Base-by-base conservation (phyloP, 1,284 basidiomycete genomes). In the Kalmanozyma brasiliensis region DNA sequence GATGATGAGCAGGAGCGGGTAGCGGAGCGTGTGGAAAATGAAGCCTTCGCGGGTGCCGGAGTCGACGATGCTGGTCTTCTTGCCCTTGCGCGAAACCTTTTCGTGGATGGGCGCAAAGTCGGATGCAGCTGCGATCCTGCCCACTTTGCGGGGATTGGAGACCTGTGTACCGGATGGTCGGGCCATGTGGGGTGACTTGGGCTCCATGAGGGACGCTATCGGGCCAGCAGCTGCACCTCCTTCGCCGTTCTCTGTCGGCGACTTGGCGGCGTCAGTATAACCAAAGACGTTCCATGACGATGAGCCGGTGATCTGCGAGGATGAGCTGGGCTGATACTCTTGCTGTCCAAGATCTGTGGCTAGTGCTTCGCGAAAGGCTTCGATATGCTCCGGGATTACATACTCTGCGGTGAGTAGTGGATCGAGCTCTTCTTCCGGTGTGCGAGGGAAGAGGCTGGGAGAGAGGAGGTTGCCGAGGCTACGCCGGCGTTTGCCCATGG, bases 1-100 rank as follows among this genome's bases (percentile, higher is more conserved):
- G 49, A 98, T 90, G 73, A 93, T 86, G 62, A 86, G 82, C 90
- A 82, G 57, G 3, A 82, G 63, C 4, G 80, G 80, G 60, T 70
- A 82, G 8, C 80, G 71, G 0, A 81, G 52, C 1, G 76, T 52
- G 37, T 55, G 60, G 49, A 69, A 80, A 29, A 79, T 65, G n/a
- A 73, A 65, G 6, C 80, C 80, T 45, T 79, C 79, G 10, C 79
- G 59, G 4, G 65, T 58, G 20, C 76, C 72, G 8, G 61, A 66
- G 22, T 80, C 77, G n/a, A 72, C 58, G 17, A 43, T 14, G 17
- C 49, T 45, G 33, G 46, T 62, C 23, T 52, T 58, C 30, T 52
- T 49, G 38, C 46, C 32, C 40, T 64, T 61, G 35, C 59, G 58
- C 23, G 34, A 29, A 32, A 68, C 56, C 43, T 72, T 70, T 62